phyloP scores from a whole-genome alignment of 441 rosid genomes.

The Populus trichocarpa region DNA sequence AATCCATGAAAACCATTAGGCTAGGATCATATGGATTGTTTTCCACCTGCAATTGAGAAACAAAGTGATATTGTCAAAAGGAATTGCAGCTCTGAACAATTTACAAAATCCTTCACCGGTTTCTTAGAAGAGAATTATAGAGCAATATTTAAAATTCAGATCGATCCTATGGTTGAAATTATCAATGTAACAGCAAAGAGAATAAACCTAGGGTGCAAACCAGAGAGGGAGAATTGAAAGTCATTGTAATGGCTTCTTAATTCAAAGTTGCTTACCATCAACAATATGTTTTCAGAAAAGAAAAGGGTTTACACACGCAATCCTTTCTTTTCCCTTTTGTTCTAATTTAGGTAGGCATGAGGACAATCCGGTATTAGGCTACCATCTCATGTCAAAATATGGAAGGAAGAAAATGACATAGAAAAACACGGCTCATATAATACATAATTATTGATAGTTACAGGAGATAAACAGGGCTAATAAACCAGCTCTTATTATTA shows the following conservation, averaged over 20 bases:
- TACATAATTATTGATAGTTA: too few relatives aligned
- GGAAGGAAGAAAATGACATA: neutral
- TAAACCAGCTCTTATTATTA: neutral
- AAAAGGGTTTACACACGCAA: neutral
- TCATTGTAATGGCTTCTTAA: neutral
- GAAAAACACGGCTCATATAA: neutral
- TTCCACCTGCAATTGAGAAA: constrained; percentile 66
- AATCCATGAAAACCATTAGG: constrained; percentile 98
- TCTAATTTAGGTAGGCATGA: neutral
- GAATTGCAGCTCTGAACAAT: neutral
- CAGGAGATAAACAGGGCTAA: neutral
- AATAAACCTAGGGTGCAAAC: neutral
- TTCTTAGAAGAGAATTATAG: neutral
- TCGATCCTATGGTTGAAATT: too few relatives aligned
- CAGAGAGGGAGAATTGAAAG: neutral
- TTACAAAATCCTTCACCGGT: constrained; percentile 4
- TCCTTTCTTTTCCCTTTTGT: neutral
- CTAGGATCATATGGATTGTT: constrained; percentile 87
- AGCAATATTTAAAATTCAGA: neutral
- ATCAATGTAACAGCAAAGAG: neutral
- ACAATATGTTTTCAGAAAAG: neutral
- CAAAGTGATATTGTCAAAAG: constrained; percentile 7
- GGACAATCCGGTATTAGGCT: neutral
- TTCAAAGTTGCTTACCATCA: neutral
- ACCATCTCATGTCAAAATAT: neutral